Percentiles rank a stretch among this genome's conserved stretches.
These are phyloP conservation scores for Candida xyloterini DNA, from an alignment of 805 yeast genomes.

Conservation along the genomic window DNA sequence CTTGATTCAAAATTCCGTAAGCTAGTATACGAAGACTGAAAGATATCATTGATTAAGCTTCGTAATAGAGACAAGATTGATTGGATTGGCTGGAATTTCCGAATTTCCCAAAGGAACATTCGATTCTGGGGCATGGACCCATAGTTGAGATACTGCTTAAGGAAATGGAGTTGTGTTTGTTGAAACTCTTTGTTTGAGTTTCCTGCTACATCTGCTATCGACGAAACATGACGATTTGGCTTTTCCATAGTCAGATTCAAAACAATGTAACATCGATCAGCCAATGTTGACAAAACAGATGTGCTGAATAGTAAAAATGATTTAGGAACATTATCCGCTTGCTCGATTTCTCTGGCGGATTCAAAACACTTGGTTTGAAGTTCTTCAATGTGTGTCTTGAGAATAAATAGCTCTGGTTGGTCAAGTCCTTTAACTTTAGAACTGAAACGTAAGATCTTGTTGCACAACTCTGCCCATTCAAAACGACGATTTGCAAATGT, in stretches of 20 bases:
- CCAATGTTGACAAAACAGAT: conserved; percentile 18
- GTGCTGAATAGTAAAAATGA: conserved; percentile 19
- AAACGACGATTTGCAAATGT: conserved; percentile 53
- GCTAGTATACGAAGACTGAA: not conserved
- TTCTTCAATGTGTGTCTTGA: conserved; percentile 19
- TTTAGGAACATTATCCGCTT: conserved; percentile 20
- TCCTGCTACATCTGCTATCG: not conserved
- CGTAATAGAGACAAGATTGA: conserved; percentile 18
- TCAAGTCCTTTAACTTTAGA: not conserved
- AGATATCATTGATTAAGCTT: conserved; percentile 15
- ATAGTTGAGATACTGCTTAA: conserved; percentile 20
- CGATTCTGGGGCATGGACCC: conserved; percentile 24
- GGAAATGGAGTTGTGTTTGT: conserved; percentile 20
- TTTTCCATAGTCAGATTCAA: conserved; percentile 1
- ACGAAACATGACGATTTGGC: not conserved
- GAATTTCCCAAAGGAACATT: conserved; percentile 25
- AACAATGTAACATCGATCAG: conserved; percentile 22
- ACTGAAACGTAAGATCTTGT: conserved; percentile 17
- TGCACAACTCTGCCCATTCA: conserved; percentile 34
- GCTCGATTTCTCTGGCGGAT: conserved; percentile 21
- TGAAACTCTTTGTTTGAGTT: not conserved
- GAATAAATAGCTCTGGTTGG: not conserved
- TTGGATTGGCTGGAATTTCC: conserved; percentile 29
- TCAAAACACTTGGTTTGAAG: conserved; percentile 21
- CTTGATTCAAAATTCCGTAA: conserved; percentile 5